A percentile compares a stretch with the other conserved stretches of the same genome.
These are phyloP conservation scores for Plasmodium vivax DNA, from an alignment of 169 alveolate species.

Conservation along the genomic window DNA sequence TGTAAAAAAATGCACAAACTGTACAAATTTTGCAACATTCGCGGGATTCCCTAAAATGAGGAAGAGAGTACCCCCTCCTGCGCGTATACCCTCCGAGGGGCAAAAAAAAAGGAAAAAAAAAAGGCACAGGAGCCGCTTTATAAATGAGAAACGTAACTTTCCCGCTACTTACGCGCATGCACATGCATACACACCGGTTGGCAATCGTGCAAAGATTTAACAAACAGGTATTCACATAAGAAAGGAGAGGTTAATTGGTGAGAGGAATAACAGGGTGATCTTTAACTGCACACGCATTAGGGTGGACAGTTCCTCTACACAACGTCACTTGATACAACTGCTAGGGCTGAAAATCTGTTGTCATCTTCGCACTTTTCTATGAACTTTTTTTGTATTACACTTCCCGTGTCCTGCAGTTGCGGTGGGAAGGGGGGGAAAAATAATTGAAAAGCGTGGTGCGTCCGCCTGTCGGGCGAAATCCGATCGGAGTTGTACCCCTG, in stretches of 20 bases:
- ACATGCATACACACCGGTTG: neutral
- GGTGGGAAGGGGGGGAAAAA: neutral
- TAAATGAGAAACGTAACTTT: neutral
- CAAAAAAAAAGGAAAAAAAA: too few species aligned
- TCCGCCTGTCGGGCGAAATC: neutral
- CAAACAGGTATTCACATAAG: neutral
- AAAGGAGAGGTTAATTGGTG: neutral
- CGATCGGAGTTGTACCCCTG: neutral
- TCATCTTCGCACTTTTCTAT: conserved; percentile 19
- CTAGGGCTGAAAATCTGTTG: conserved; percentile 53
- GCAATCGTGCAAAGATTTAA: neutral
- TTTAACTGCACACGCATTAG: neutral
- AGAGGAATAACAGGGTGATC: neutral
- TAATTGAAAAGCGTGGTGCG: neutral
- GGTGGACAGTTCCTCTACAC: neutral
- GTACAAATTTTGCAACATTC: too few species aligned
- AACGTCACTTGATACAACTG: conserved; percentile 8
- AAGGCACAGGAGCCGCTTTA: neutral
- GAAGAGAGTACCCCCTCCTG: too few species aligned
- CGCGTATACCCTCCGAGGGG: too few species aligned
- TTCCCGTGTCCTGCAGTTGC: conserved; percentile 49
- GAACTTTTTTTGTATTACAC: conserved; percentile 17
- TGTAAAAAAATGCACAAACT: too few species aligned
- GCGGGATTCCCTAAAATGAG: too few species aligned
- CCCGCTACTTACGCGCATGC: neutral